These are phyloP conservation scores for Myriosclerotinia scirpicola DNA, from an alignment of 2,329 filamentous ascomycete genomes.

Conservation along the genomic window DNA sequence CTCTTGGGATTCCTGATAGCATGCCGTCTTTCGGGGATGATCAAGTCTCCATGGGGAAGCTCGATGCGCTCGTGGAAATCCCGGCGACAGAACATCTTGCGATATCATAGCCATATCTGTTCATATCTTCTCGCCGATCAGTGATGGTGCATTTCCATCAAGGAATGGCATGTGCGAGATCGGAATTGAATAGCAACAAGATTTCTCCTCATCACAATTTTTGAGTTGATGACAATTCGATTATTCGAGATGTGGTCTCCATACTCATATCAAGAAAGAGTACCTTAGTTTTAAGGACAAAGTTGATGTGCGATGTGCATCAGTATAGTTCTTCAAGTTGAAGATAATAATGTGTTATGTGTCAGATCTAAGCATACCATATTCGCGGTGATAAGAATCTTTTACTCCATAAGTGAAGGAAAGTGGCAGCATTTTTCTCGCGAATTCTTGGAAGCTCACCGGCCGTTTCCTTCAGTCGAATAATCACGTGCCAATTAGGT, in stretches of 20 bases:
- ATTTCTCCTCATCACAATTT: neutral
- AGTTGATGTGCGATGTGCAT: neutral
- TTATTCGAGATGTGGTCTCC: neutral
- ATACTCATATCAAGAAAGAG: neutral
- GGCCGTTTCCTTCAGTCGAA: neutral
- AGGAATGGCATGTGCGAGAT: neutral
- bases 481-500: neutral
- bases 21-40: constrained; percentile 5
- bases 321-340: neutral
- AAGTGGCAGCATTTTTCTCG: too few relatives aligned
- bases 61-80: neutral
- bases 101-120: neutral
- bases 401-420: neutral
- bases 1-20: neutral
- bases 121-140: neutral
- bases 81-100: neutral
- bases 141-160: neutral
- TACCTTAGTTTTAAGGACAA: neutral
- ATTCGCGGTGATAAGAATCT: too few relatives aligned
- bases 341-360: neutral
- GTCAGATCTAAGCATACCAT: neutral
- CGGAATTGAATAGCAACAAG: neutral
- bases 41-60: constrained; percentile 12
- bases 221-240: neutral
- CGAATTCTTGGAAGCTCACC: neutral